Evolutionary conservation across 306 rosid genomes (phyloP).

Genomic region (Casuarina cunninghamiana): DNA sequence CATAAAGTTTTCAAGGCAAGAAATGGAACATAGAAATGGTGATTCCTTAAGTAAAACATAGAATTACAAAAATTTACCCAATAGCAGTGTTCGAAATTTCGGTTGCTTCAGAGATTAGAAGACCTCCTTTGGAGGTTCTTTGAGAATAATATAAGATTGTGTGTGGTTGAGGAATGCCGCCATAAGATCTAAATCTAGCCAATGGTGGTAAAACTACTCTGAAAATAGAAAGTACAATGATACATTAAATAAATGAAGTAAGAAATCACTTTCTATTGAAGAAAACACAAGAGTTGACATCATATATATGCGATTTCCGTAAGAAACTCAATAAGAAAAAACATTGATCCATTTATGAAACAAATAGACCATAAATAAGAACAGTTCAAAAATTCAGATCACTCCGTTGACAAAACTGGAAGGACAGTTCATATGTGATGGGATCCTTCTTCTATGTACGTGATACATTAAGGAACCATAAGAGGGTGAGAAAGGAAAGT

Average conservation of each 20-base stretch:
- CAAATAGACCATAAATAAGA: too few species aligned
- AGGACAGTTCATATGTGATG: too few species aligned
- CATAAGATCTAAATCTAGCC: constrained; percentile 29
- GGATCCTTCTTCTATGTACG: too few species aligned
- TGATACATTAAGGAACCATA: too few species aligned
- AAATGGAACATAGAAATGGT: neutral
- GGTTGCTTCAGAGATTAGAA: constrained; percentile 36
- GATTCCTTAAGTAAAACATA: neutral
- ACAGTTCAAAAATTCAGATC: too few species aligned
- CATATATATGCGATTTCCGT: neutral
- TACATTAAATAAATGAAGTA: neutral
- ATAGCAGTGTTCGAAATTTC: constrained; percentile 37
- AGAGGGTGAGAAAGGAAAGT: too few species aligned
- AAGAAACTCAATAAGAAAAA: too few species aligned
- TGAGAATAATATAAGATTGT: constrained; percentile 44
- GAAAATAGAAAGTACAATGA: neutral
- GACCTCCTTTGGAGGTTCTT: constrained; percentile 39
- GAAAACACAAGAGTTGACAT: neutral
- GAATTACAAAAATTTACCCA: constrained; percentile 35
- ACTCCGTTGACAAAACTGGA: too few species aligned
- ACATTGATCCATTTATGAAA: too few species aligned
- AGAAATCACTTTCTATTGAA: neutral
- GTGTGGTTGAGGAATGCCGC: constrained; percentile 40
- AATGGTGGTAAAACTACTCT: constrained; percentile 51
- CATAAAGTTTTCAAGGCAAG: neutral